A percentile compares a stretch with the other conserved stretches of the same genome.
phyloP scores from a whole-genome alignment of 306 rosid species.

The Gastrolobium villosum region DNA sequence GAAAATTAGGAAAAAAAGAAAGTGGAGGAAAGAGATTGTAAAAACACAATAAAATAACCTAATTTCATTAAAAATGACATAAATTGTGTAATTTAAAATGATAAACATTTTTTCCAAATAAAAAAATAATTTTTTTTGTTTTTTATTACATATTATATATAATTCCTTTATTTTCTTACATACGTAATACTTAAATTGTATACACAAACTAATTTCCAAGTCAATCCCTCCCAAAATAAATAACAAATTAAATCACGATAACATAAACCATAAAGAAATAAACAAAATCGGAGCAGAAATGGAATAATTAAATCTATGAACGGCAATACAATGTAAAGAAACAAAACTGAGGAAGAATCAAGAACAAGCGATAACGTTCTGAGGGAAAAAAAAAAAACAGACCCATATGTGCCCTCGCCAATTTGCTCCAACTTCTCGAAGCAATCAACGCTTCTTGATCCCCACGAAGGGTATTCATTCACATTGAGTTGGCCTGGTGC shows the following conservation, averaged over 20 bases:
- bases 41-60: too few species aligned
- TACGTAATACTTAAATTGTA: neutral
- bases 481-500: slow-evolving; percentile 88
- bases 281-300: neutral
- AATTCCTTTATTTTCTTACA: neutral
- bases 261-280: neutral
- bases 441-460: slow-evolving; percentile 96
- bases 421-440: slow-evolving; percentile 96
- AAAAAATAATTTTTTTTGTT: too few species aligned
- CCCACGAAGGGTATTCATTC: slow-evolving; percentile 84
- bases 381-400: slow-evolving; percentile 29
- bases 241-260: slow-evolving; percentile 2
- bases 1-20: too few species aligned
- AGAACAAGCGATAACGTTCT: neutral
- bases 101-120: too few species aligned
- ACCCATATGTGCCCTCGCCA: slow-evolving; percentile 99
- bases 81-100: too few species aligned
- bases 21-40: too few species aligned
- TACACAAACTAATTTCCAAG: slow-evolving; percentile 20
- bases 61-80: too few species aligned
- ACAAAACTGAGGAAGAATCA: neutral
- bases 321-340: neutral
- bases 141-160: too few species aligned
- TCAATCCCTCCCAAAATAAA: slow-evolving; percentile 26
- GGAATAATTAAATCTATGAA: neutral